phyloP scores from a whole-genome alignment of 2,329 filamentous ascomycete species.

The Hypoxylon sp. region DNA sequence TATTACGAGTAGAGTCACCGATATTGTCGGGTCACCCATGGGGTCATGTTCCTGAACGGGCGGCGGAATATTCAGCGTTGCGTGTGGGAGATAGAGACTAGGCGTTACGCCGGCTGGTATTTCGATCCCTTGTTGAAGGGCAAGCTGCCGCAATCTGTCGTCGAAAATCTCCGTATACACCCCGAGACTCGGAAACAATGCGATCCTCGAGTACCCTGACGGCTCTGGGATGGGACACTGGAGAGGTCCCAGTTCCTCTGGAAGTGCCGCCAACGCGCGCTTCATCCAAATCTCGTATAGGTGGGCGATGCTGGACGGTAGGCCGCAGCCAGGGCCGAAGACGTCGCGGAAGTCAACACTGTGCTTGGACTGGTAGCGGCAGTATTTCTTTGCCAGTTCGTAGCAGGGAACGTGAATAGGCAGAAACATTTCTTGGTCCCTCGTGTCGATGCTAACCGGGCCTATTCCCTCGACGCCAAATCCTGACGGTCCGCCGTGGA shows the following conservation, averaged over 20 bases:
- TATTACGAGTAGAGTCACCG: too few species aligned
- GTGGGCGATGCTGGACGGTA: slow-evolving; percentile 32
- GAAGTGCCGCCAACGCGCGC: slow-evolving; percentile 26
- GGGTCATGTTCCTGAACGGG: too few species aligned
- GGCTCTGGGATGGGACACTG: slow-evolving; percentile 20
- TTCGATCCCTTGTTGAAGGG: too few species aligned
- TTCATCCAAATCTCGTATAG: slow-evolving; percentile 40
- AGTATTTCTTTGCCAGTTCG: slow-evolving; percentile 27
- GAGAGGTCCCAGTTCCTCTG: neutral
- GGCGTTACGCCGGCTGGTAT: too few species aligned
- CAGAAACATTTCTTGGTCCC: slow-evolving; percentile 20
- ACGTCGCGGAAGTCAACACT: slow-evolving; percentile 29
- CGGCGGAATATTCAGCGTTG: too few species aligned
- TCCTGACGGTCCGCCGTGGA: slow-evolving; percentile 16
- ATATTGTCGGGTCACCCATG: too few species aligned
- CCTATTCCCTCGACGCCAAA: neutral
- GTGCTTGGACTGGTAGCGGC: slow-evolving; percentile 21
- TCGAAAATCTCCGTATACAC: neutral
- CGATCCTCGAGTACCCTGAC: slow-evolving; percentile 15
- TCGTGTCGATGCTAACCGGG: slow-evolving; percentile 16
- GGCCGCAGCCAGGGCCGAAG: slow-evolving; percentile 7
- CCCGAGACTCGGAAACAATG: neutral
- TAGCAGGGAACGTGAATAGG: slow-evolving; percentile 36
- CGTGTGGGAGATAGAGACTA: too few species aligned
- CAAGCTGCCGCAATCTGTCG: too few species aligned